A percentile compares a stretch with the other conserved stretches of the same genome.
Evolutionary conservation across 768 basidiomycete genomes (phyloP).

Genomic region (Lentinus tigrinus): DNA sequence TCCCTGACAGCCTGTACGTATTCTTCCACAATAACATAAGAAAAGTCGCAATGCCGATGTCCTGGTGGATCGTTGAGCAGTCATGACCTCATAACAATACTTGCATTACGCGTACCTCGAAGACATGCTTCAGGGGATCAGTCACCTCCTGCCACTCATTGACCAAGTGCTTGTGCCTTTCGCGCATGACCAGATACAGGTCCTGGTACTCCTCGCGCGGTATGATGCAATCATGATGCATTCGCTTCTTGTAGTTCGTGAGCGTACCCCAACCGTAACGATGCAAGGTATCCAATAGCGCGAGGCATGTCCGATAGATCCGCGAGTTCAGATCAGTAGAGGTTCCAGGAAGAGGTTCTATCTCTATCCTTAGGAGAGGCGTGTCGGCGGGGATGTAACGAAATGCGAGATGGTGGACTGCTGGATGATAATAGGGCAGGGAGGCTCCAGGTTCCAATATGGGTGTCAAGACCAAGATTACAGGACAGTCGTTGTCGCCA

Average conservation of each 20-base stretch:
- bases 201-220: conserved; percentile 84
- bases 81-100: background rate
- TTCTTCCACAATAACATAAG: conserved; percentile 90
- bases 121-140: conserved; percentile 88
- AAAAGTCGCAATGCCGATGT: conserved; percentile 93
- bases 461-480: conserved; percentile 57
- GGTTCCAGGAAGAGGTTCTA: conserved; percentile 44
- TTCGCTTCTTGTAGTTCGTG: conserved; percentile 84
- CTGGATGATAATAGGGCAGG: conserved; percentile 90
- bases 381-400: conserved; percentile 48
- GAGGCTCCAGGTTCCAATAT: conserved; percentile 41
- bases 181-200: conserved; percentile 83
- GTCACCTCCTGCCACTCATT: conserved; percentile 78
- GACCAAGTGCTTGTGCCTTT: conserved; percentile 76
- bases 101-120: conserved; percentile 51
- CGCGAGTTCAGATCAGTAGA: conserved; percentile 56
- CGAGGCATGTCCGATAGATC: conserved; percentile 77
- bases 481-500: conserved; percentile 8
- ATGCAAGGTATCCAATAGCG: conserved; percentile 79
- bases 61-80: conserved; percentile 43
- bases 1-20: conserved; percentile 20
- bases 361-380: conserved; percentile 53
- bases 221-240: conserved; percentile 78
- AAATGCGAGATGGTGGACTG: conserved; percentile 78
- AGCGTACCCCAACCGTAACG: conserved; percentile 87